Conservation (phyloP, 345 rosid genomes). For the rapeseed (Brassica napus) region DNA sequence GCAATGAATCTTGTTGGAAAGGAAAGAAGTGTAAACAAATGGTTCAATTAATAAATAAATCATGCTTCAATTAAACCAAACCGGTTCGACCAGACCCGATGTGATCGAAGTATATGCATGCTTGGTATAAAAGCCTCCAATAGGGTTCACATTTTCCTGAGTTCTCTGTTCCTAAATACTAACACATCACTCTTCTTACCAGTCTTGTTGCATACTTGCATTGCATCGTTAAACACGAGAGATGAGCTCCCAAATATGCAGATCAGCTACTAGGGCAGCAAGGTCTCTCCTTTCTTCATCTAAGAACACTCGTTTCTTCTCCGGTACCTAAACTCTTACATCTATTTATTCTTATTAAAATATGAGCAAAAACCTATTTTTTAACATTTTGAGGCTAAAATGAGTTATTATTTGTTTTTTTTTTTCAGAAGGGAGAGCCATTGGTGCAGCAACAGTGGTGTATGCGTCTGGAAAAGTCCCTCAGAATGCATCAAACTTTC, state of each 20-base stretch:
- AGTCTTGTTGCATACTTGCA: not conserved
- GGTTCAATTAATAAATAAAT: not conserved
- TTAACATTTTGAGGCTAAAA: not conserved
- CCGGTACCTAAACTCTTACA: conserved; percentile 41
- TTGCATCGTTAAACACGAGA: not conserved
- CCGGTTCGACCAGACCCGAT: not conserved
- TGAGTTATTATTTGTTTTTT: not conserved
- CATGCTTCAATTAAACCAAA: not conserved
- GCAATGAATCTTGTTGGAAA: not conserved
- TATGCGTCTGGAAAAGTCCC: conserved; percentile 53
- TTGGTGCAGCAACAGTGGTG: conserved; percentile 64
- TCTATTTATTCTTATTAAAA: not conserved
- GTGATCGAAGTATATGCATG: not conserved
- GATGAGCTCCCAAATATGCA: conserved; percentile 71
- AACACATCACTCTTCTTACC: not conserved
- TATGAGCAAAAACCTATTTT: not conserved
- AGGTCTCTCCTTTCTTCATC: conserved; percentile 75
- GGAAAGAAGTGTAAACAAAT: not conserved
- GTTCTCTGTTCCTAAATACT: not conserved
- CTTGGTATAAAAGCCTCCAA: conserved; percentile 8
- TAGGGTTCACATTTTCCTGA: not conserved
- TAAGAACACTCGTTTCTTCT: conserved; percentile 61
- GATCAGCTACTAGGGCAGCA: conserved; percentile 80
- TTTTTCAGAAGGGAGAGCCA: conserved; percentile 59
- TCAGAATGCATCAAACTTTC: conserved; percentile 50